phyloP scores from a whole-genome alignment of 2,329 filamentous ascomycete genomes.

The Talaromyces sp. region DNA sequence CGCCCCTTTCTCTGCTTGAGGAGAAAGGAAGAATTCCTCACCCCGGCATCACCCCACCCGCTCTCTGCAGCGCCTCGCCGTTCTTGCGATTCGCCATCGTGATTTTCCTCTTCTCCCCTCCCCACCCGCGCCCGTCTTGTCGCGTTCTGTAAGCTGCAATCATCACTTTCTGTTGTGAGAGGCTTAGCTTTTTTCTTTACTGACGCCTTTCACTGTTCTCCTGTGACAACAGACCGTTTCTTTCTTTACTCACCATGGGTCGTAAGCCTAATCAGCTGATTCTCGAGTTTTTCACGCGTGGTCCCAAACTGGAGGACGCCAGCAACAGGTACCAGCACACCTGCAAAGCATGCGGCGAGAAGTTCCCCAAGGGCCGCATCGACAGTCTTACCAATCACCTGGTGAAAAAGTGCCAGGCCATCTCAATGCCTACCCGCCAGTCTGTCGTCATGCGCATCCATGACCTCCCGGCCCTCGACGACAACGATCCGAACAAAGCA shows the following conservation, averaged over 20 bases:
- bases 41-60: not conserved
- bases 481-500: constrained; percentile 34
- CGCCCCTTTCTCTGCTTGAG: not conserved
- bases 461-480: constrained; percentile 55
- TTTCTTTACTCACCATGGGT: constrained; percentile 54
- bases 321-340: constrained; percentile 90
- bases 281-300: constrained; percentile 80
- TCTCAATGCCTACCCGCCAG: constrained; percentile 68
- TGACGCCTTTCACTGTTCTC: constrained; percentile 10
- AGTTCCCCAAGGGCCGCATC: constrained; percentile 82
- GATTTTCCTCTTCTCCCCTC: not conserved
- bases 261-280: constrained; percentile 79
- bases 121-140: not conserved
- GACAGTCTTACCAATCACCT: constrained; percentile 77
- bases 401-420: constrained; percentile 77
- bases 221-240: not conserved
- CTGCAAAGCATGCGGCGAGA: constrained; percentile 80
- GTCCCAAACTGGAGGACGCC: constrained; percentile 77
- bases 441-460: constrained; percentile 68
- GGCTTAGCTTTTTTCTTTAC: not conserved
- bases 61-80: not conserved
- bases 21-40: not conserved
- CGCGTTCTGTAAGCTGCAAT: not conserved
- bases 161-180: not conserved
- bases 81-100: not conserved